phyloP scores from a whole-genome alignment of 352 stramenopile species.

The Globisporangium orthogonon region DNA sequence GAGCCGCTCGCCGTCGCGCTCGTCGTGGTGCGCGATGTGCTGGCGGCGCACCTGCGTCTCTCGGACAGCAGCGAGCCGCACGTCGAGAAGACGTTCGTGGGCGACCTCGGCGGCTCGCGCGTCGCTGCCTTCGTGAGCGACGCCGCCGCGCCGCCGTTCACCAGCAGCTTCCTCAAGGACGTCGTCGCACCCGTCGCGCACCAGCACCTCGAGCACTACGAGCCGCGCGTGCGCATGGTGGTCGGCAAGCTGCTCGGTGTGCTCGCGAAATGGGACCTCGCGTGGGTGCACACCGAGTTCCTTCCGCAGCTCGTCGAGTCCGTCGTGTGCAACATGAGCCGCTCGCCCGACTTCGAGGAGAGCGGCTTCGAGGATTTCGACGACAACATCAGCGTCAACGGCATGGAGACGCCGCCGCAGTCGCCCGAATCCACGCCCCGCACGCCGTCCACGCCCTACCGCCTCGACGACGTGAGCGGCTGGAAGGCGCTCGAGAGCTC shows the following conservation, averaged over 20 bases:
- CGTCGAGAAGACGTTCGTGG: constrained; percentile 24
- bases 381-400: constrained; percentile 77
- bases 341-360: constrained; percentile 78
- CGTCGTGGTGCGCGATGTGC: constrained; percentile 46
- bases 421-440: constrained; percentile 55
- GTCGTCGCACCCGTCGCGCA: constrained; percentile 32
- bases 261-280: constrained; percentile 54
- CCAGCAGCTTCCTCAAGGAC: constrained; percentile 34
- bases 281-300: constrained; percentile 56
- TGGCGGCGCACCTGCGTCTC: constrained; percentile 26
- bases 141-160: constrained; percentile 18
- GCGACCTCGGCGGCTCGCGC: constrained; percentile 3
- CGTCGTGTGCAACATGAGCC: constrained; percentile 61
- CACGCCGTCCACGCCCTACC: constrained; percentile 70
- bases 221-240: constrained; percentile 75
- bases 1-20: constrained; percentile 64
- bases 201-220: constrained; percentile 78
- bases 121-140: constrained; percentile 19
- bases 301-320: constrained; percentile 69
- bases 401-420: constrained; percentile 62
- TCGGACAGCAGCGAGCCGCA: constrained; percentile 19
- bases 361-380: constrained; percentile 68
- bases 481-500: constrained; percentile 96
- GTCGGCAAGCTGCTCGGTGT: constrained; percentile 69
- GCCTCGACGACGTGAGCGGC: constrained; percentile 94